Base-by-base conservation (phyloP, 2,329 filamentous ascomycete genomes). In the Aspergillus eucalypticola region DNA sequence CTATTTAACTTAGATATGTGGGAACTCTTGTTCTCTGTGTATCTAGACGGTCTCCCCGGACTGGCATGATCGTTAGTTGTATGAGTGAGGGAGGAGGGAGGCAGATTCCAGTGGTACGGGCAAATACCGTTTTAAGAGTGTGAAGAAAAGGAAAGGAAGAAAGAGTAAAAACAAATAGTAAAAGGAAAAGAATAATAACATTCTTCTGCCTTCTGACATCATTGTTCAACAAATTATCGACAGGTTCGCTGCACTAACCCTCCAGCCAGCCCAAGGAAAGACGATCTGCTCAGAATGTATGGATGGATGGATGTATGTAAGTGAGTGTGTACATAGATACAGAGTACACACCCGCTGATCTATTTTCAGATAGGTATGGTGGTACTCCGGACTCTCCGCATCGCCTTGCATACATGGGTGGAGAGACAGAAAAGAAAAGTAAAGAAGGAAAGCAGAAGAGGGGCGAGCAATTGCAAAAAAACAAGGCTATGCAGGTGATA, bases 311-410 rank as follows among this genome's bases (percentile, higher is more conserved):
- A 23, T 42, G 39, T 2, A 42, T 42, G 17, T 44, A 44, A 3
- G 41, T 44, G 10, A 19, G n/a, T 42, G 10, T 19, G 11, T 35
- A 35, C 32, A 35, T 35, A 35, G 11, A 35, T 42, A 25, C n/a
- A n/a, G n/a, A n/a, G n/a, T n/a, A n/a, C 15, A 23, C 25, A 49
- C 44, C 15, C 46, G n/a, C n/a, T 19, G 46, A 50, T 50, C 25
- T 50, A 50, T 50, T 49, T 50, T 27, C 23, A 27, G 46, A n/a
- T 49, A 23, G 52, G 15, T 25, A n/a, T 32, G 49, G 35, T 53
- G 39, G 52, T 54, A 21, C 25, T 35, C 39, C 53, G 17, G 41
- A 46, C 53, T 55, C 53, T 55, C 41, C 21, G 53, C 53, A 55
- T 46, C 38, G 27, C 23, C 52, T 54, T 46, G 35, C 52, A 42